phyloP scores from a whole-genome alignment of 2,329 filamentous ascomycete genomes.

The Lojkania enalia region DNA sequence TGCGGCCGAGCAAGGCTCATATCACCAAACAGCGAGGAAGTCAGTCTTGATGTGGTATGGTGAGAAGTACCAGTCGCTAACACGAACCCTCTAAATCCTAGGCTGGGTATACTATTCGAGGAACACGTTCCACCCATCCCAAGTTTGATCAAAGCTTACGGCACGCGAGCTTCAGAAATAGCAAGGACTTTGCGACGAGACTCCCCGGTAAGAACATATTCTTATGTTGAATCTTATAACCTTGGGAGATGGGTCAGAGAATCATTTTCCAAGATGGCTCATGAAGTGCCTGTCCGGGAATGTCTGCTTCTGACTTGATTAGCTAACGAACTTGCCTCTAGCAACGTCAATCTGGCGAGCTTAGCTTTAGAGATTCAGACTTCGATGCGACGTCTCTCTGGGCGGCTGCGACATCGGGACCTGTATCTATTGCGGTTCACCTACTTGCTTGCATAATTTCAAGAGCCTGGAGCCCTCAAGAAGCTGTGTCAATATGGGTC shows the following conservation, averaged over 20 bases:
- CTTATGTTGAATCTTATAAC: no score
- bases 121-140: conserved; percentile 7
- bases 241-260: no score
- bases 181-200: neutral
- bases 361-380: conserved; percentile 9
- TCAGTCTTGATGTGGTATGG: no score
- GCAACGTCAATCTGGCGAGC: no score
- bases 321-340: no score
- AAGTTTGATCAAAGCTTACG: conserved; percentile 14
- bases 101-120: conserved; percentile 18
- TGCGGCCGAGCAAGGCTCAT: conserved; percentile 13
- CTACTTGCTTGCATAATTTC: conserved; percentile 47
- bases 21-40: conserved; percentile 15
- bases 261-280: no score
- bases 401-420: conserved; percentile 31
- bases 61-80: no score
- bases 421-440: conserved; percentile 32
- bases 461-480: conserved; percentile 27
- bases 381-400: conserved; percentile 23
- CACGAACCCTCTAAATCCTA: no score
- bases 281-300: no score
- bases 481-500: conserved; percentile 42
- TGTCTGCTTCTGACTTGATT: no score
- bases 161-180: conserved; percentile 16
- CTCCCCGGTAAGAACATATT: neutral